phyloP scores from a whole-genome alignment of 2,329 filamentous ascomycete species.

The Ophiostoma sp. region DNA sequence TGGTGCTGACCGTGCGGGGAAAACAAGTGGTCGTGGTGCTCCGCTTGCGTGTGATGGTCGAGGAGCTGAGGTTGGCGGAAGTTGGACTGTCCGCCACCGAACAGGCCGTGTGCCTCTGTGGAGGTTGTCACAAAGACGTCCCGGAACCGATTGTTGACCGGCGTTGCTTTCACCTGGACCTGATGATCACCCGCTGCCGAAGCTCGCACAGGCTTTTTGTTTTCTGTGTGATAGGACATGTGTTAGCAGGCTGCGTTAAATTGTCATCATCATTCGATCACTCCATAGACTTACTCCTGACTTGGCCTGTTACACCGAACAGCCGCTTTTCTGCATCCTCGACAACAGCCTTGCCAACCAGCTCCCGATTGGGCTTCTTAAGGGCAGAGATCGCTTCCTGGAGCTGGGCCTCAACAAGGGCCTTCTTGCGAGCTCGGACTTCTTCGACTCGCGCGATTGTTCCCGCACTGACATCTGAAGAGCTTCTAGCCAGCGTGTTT shows the following conservation, averaged over 20 bases:
- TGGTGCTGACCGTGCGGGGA: neutral
- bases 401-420: slow-evolving; percentile 62
- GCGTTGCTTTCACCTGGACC: slow-evolving; percentile 53
- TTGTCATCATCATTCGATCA: too few relatives aligned
- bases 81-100: neutral
- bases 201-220: slow-evolving; percentile 44
- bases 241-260: neutral
- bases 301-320: slow-evolving; percentile 40
- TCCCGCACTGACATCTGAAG: slow-evolving; percentile 17
- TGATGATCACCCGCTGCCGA: slow-evolving; percentile 33
- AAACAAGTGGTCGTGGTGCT: neutral
- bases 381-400: slow-evolving; percentile 67
- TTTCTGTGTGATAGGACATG: neutral
- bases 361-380: slow-evolving; percentile 68
- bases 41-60: neutral
- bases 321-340: slow-evolving; percentile 61
- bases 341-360: slow-evolving; percentile 60
- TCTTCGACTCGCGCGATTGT: slow-evolving; percentile 44
- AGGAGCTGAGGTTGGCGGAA: neutral
- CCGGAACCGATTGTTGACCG: slow-evolving; percentile 49
- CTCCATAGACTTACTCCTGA: neutral
- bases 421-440: slow-evolving; percentile 58
- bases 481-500: slow-evolving; percentile 38
- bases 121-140: slow-evolving; percentile 39
- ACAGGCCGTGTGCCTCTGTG: slow-evolving; percentile 25